phyloP scores from a whole-genome alignment of 2,329 filamentous ascomycete genomes.

The Acrocalymma vagum region DNA sequence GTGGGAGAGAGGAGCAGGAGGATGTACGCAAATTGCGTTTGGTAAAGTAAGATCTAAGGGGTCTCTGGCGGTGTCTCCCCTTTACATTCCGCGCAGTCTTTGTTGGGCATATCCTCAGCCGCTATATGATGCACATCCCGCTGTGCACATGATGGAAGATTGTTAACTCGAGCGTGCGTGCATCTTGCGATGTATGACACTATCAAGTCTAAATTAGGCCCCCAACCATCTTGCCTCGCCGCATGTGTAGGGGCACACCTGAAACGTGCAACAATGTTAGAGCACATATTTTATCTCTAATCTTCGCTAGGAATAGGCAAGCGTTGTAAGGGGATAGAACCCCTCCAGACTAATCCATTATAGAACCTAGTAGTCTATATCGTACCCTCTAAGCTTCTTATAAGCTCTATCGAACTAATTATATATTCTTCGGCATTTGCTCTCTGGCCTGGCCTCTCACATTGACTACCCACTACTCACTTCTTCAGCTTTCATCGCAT shows the following conservation, averaged over 20 bases:
- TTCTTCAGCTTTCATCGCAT: too few species aligned
- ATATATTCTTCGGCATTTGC: too few species aligned
- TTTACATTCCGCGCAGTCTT: slow-evolving; percentile 6
- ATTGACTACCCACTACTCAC: too few species aligned
- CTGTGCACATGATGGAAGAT: slow-evolving; percentile 1
- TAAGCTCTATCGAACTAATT: too few species aligned
- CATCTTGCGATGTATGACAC: slow-evolving; percentile 6
- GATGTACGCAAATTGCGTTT: slow-evolving; percentile 7
- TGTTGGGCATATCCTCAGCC: not conserved
- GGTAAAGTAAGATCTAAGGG: not conserved
- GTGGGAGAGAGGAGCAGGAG: slow-evolving; percentile 10
- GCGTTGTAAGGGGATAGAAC: too few species aligned
- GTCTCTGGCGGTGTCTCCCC: slow-evolving; percentile 7
- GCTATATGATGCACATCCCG: not conserved
- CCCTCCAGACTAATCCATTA: too few species aligned
- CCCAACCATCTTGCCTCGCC: slow-evolving; percentile 1
- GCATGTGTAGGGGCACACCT: not conserved
- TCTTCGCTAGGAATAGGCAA: too few species aligned
- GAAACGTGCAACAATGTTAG: slow-evolving; percentile 2
- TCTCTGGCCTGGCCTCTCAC: too few species aligned
- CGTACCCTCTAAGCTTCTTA: too few species aligned
- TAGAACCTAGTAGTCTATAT: too few species aligned
- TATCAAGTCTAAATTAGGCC: slow-evolving; percentile 1
- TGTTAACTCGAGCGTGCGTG: slow-evolving; percentile 2
- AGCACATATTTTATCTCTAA: too few species aligned